phyloP scores from a whole-genome alignment of 2,329 filamentous ascomycete genomes.

The Cladosporium sp. region DNA sequence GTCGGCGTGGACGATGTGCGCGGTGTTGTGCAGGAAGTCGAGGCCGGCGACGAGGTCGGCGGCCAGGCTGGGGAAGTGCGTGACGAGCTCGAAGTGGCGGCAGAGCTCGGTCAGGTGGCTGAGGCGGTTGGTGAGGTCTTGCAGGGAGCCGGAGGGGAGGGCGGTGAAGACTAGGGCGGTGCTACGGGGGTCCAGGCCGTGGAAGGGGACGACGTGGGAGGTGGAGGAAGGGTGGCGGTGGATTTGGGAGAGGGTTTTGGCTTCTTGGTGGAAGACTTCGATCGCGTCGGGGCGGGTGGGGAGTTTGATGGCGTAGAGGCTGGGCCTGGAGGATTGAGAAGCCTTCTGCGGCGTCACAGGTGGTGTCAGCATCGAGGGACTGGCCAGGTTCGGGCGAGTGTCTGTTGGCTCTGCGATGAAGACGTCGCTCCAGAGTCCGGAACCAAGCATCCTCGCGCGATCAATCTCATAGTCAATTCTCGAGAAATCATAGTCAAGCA shows the following conservation, averaged over 20 bases:
- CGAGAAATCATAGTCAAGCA: constrained; percentile 18
- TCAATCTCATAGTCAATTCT: constrained; percentile 27
- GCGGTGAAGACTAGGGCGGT: constrained; percentile 29
- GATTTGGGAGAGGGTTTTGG: constrained; percentile 27
- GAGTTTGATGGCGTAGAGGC: constrained; percentile 29
- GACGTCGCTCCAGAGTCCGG: constrained; percentile 33
- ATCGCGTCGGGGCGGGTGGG: constrained; percentile 27
- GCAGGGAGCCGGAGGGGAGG: constrained; percentile 27
- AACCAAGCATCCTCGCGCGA: constrained; percentile 27
- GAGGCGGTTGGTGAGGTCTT: constrained; percentile 24
- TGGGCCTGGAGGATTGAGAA: neutral
- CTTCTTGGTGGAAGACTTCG: constrained; percentile 31
- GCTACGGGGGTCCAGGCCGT: constrained; percentile 27
- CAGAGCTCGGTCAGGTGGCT: constrained; percentile 27
- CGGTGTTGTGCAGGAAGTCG: constrained; percentile 34
- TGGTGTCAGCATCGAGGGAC: constrained; percentile 14
- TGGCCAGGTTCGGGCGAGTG: neutral
- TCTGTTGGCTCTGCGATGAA: constrained; percentile 26
- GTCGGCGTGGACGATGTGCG: constrained; percentile 39
- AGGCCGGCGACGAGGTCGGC: constrained; percentile 35
- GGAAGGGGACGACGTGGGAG: constrained; percentile 28
- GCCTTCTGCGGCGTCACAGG: constrained; percentile 13
- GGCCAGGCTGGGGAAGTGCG: constrained; percentile 36
- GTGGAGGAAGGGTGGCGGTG: constrained; percentile 18
- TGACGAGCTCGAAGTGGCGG: constrained; percentile 32